phyloP scores from a whole-genome alignment of 352 stramenopile genomes.

The Phytophthora brassicae region DNA sequence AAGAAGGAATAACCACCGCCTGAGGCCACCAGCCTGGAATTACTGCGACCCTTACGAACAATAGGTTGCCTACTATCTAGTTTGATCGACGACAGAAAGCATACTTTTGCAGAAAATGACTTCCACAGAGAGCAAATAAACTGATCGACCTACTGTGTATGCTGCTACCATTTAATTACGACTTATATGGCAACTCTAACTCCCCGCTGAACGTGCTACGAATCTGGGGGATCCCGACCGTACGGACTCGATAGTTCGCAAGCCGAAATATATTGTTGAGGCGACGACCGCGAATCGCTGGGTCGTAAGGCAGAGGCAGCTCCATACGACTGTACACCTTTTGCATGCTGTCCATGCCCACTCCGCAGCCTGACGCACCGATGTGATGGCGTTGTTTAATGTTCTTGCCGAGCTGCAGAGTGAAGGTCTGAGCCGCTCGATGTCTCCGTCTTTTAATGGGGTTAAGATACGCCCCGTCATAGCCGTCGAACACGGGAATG shows the following conservation, averaged over 20 bases:
- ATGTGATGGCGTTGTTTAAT: conserved; percentile 2
- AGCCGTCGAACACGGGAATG: not conserved
- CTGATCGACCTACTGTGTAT: not conserved
- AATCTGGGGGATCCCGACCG: not conserved
- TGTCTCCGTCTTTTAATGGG: not conserved
- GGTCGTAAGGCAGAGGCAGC: not conserved
- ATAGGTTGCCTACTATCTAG: too few relatives aligned
- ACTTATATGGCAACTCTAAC: too few relatives aligned
- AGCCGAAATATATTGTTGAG: conserved; percentile 6
- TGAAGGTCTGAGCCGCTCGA: not conserved
- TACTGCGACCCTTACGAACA: too few relatives aligned
- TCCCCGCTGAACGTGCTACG: not conserved
- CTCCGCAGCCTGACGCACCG: not conserved
- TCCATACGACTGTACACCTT: not conserved
- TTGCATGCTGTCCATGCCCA: not conserved
- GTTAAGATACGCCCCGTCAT: not conserved
- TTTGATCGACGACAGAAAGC: too few relatives aligned
- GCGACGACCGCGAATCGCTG: not conserved
- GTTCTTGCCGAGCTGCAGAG: not conserved
- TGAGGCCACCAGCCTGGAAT: too few relatives aligned
- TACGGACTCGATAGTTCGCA: conserved; percentile 12
- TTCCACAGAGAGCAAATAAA: not conserved
- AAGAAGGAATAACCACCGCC: not conserved
- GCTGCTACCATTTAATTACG: too few relatives aligned
- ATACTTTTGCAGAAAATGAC: too few relatives aligned